Evolutionary conservation across 2,329 filamentous ascomycete genomes (phyloP), one percentile per base, ranked within the genome.

Genomic region (Trichoderma oligosporum): DNA sequence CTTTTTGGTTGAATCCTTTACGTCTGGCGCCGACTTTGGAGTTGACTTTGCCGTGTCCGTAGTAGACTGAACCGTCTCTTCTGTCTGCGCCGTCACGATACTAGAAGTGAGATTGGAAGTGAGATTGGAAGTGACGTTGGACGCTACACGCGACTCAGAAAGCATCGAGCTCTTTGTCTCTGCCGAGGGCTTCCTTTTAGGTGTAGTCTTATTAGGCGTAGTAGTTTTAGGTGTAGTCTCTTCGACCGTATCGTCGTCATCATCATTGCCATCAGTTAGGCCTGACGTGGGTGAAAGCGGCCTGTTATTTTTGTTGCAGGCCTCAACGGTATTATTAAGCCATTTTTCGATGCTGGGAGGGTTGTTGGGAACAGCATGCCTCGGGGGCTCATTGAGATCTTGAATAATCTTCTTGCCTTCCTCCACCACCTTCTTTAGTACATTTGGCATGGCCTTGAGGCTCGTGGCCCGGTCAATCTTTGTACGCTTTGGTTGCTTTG

Each of bases 301-400:
- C 20, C 45, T 35, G 6, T 49, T 49, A 5, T n/a, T 33, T 14
- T 85, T 82, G 2, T 85, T 74, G 64, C 85, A 85, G 3, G 83
- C 82, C 63, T 86, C 84, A 12, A 84, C 78, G 0, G 84, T 87
- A 20, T 74, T 78, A 64, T 81, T 82, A 24, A 87, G 72, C 84
- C 84, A 87, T 20, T 79, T 84, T 66, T 87, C 84, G 54, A 87
- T 87, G 63, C 78, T 86, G 1, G 79, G 81, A 4, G 84, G 83
- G 41, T 82, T 79, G 59, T 86, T 85, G 9, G 67, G 63, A 2
- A 71, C 70, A 2, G 75, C 71, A 7, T 78, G 76, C 46, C 77
- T 78, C 1, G 78, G 78, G 3, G 81, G 77, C 49, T 86, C 83
- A 41, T 78, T 78, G 56, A 78, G 78, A 56, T 86, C 83, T 12